Conservation (phyloP, 805 yeast genomes). For the Kodamaea hsintzibuensis region DNA sequence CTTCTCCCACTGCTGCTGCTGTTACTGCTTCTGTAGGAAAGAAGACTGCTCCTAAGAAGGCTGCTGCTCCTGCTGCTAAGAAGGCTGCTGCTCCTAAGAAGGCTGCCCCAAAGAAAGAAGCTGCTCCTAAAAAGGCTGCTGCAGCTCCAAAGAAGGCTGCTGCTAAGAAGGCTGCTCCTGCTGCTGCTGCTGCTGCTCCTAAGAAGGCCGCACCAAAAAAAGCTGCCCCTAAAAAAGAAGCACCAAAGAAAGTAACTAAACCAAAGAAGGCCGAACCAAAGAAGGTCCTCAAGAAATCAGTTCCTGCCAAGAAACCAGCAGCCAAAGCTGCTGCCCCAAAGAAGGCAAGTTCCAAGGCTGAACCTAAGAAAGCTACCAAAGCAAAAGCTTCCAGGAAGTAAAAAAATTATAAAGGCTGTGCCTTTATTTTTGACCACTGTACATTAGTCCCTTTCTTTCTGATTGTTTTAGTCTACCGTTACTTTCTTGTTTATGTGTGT, state of each 20-base stretch:
- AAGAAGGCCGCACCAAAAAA: slow-evolving; percentile 26
- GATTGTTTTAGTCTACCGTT: slow-evolving; percentile 1
- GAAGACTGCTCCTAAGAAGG: slow-evolving; percentile 16
- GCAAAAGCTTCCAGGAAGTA: slow-evolving; percentile 16
- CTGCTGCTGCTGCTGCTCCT: slow-evolving; percentile 3
- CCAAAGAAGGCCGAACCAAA: slow-evolving; percentile 3
- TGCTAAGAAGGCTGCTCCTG: background rate
- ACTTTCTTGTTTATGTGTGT: slow-evolving; percentile 3
- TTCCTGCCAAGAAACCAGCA: slow-evolving; percentile 15
- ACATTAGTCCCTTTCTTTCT: background rate
- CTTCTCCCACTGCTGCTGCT: slow-evolving; percentile 9
- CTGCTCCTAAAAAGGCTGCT: slow-evolving; percentile 14
- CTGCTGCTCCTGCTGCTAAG: slow-evolving; percentile 15
- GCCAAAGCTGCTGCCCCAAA: no score
- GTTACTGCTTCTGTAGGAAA: slow-evolving; percentile 15
- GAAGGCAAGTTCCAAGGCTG: no score
- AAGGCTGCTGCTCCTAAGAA: slow-evolving; percentile 20
- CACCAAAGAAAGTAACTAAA: slow-evolving; percentile 1
- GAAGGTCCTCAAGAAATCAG: slow-evolving; percentile 17
- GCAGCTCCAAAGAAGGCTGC: slow-evolving; percentile 1
- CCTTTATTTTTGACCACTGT: slow-evolving; percentile 1
- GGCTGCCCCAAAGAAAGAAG: slow-evolving; percentile 19
- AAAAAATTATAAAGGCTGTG: slow-evolving; percentile 10
- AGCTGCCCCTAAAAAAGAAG: slow-evolving; percentile 1
- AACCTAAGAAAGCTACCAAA: slow-evolving; percentile 11